Base-by-base conservation (phyloP, 1,284 basidiomycete species). In the Leccinum insolens region DNA sequence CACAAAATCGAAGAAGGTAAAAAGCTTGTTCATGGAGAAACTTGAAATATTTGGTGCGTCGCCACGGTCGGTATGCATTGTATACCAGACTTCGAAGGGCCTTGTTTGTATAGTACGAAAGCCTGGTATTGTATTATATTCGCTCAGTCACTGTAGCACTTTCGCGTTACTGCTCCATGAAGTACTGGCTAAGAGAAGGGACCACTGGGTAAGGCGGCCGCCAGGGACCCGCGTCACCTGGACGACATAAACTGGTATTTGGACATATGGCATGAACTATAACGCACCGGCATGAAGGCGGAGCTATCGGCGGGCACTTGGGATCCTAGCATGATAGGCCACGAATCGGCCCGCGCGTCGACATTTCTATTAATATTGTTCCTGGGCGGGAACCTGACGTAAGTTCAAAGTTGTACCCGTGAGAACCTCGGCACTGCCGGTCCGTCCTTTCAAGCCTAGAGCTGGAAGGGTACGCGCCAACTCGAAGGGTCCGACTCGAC, bases 1-100 rank as follows among this genome's bases (percentile, higher is more conserved):
- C 76, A 76, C 17, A 85, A 82, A 73, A 77, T 84, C 25, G 79
- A 81, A 66, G 78, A 80, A 70, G 83, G 83, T 3, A 80, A 78
- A 74, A 75, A 64, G 65, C 65, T 82, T 41, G 52, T 79, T 8
- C 78, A 77, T 3, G 76, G 77, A 20, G 67, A 71, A 34, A 49
- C 57, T 44, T 78, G 62, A 78, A 65, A 62, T 58, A 12, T 14
- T 34, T 60, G 20, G 44, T 8, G 22, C 58, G 28, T 59, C 14
- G 20, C 49, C 12, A 22, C n/a, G 22, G 22, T 55, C 20, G 1
- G 28, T 58, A 25, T 22, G 22, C 65, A 66, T 39, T 28, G 61
- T 66, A 55, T 58, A 17, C 44, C 69, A 73, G 46, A 39, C 20
- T 65, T 49, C 1, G 46, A 55, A 55, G 25, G 5, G 17, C 58